Percentiles rank a stretch among this genome's conserved stretches.
phyloP scores from a whole-genome alignment of 2,329 filamentous ascomycete species.

The Colletotrichum horii region DNA sequence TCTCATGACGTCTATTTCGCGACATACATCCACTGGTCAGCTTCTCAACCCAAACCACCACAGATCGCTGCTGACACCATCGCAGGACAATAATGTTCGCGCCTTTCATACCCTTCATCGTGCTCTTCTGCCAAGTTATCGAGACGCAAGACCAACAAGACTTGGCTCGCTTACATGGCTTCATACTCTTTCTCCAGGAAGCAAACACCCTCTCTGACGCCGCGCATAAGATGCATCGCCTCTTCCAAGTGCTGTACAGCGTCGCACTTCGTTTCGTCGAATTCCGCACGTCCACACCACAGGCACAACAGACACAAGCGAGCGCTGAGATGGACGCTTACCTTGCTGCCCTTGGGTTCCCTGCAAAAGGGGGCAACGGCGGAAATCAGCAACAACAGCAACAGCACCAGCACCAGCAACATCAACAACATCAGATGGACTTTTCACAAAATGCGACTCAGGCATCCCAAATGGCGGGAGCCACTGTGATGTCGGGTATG shows the following conservation, averaged over 20 bases:
- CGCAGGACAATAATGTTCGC: conserved; percentile 52
- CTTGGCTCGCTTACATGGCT: conserved; percentile 50
- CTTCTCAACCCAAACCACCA: no score
- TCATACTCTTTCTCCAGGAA: conserved; percentile 57
- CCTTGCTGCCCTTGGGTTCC: conserved; percentile 56
- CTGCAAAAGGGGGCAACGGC: background rate
- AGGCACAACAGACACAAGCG: conserved; percentile 36
- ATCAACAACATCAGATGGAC: background rate
- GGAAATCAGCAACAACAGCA: background rate
- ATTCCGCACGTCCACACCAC: conserved; percentile 43
- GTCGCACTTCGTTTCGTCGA: conserved; percentile 65
- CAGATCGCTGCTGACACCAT: background rate
- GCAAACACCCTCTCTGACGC: conserved; percentile 51
- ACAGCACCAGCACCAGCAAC: background rate
- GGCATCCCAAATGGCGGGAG: background rate
- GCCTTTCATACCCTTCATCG: conserved; percentile 60
- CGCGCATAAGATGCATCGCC: conserved; percentile 58
- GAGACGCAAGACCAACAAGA: conserved; percentile 50
- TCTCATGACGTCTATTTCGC: conserved; percentile 40
- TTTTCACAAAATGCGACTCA: conserved; percentile 7
- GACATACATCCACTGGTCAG: conserved; percentile 48
- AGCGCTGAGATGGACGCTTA: conserved; percentile 53
- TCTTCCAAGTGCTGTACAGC: conserved; percentile 63
- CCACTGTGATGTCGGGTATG: background rate
- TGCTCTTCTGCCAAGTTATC: conserved; percentile 56